A percentile compares a stretch with the other conserved stretches of the same genome.
These are phyloP conservation scores for Cardamine occulta DNA, from an alignment of 345 rosid species.

Conservation along the genomic window DNA sequence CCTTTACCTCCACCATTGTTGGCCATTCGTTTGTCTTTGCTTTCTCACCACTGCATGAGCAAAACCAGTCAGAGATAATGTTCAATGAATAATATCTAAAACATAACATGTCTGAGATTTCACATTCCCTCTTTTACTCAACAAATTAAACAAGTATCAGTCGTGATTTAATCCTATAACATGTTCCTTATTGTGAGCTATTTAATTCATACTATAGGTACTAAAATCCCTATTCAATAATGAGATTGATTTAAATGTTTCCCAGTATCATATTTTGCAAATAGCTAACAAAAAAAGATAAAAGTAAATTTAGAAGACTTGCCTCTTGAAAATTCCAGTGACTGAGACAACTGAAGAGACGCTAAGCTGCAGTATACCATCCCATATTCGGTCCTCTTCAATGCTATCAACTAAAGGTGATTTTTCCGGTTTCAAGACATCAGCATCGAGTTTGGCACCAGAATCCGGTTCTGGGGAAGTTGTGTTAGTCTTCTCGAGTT, in stretches of 20 bases:
- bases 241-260: not conserved
- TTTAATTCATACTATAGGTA: not conserved
- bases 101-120: not conserved
- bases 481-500: constrained; percentile 40
- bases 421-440: constrained; percentile 21
- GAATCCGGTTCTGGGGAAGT: constrained; percentile 22
- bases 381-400: constrained; percentile 67
- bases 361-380: constrained; percentile 76
- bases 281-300: constrained; percentile 1
- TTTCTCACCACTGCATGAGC: constrained; percentile 80
- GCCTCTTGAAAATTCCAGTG: constrained; percentile 76
- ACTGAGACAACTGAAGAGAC: constrained; percentile 54
- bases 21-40: constrained; percentile 73
- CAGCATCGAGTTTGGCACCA: constrained; percentile 26
- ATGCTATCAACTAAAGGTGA: constrained; percentile 33
- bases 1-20: constrained; percentile 74
- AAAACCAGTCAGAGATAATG: constrained; percentile 26
- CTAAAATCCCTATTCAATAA: not conserved
- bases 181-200: not conserved
- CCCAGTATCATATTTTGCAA: constrained; percentile 4
- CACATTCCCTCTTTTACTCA: not conserved
- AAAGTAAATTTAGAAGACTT: constrained; percentile 28
- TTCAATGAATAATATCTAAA: not conserved
- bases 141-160: constrained; percentile 11
- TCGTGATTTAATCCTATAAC: not conserved